Percentiles rank a stretch among this genome's conserved stretches.
Evolutionary conservation across 2,329 filamentous ascomycete genomes (phyloP).

Genomic region (Rutstroemia sp.): DNA sequence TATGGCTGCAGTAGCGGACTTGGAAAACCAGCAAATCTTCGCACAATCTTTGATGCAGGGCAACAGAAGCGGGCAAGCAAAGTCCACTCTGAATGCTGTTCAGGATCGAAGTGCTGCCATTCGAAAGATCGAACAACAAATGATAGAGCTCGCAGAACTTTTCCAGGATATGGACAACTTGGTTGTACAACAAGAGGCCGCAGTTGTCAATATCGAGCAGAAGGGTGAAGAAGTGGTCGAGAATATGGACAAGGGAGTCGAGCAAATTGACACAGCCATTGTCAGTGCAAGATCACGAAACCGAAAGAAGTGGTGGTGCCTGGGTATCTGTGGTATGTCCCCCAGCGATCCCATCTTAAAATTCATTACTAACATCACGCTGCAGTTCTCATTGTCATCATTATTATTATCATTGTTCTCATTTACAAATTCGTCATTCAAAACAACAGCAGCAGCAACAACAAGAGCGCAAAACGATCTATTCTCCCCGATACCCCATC

Average conservation of each 20-base stretch:
- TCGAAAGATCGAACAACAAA: conserved; percentile 84
- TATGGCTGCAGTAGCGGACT: conserved; percentile 66
- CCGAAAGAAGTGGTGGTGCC: conserved; percentile 87
- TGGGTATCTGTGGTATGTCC: conserved; percentile 58
- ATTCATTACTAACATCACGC: conserved; percentile 11
- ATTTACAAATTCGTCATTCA: conserved; percentile 41
- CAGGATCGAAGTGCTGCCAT: conserved; percentile 79
- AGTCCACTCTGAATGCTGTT: conserved; percentile 71
- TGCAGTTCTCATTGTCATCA: conserved; percentile 45
- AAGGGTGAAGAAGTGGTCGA: conserved; percentile 80
- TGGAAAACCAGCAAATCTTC: conserved; percentile 68
- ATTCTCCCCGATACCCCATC: conserved; percentile 10
- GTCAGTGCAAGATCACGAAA: conserved; percentile 65
- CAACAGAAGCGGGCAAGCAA: conserved; percentile 73
- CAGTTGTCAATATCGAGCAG: conserved; percentile 74
- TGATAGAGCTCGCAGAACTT: conserved; percentile 78
- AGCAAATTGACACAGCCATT: conserved; percentile 75
- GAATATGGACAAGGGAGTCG: conserved; percentile 79
- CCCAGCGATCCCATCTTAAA: conserved; percentile 1
- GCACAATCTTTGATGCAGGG: conserved; percentile 77
- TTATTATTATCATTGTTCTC: conserved; percentile 40
- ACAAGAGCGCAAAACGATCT: conserved; percentile 16
- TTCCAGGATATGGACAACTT: conserved; percentile 86
- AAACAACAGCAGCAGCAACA: conserved; percentile 6
- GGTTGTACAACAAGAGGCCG: conserved; percentile 77